Evolutionary conservation across 257 asterid genomes (phyloP).

Genomic region (Knoxia roxburghii): DNA sequence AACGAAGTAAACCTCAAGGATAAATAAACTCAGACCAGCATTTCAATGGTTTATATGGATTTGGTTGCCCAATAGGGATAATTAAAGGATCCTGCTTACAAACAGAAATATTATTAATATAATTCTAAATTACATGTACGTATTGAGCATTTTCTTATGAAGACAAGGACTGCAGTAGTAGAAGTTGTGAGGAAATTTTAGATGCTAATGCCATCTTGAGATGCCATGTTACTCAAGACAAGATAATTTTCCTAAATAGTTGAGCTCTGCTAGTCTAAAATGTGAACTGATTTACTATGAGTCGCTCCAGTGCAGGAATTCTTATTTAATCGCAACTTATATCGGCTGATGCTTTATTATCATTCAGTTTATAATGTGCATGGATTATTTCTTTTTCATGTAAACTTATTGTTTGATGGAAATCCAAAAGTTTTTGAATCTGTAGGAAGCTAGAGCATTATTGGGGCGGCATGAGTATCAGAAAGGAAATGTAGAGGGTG

Average conservation of each 20-base stretch:
- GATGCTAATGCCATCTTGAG: background rate
- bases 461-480: conserved; percentile 93
- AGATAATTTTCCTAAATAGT: background rate
- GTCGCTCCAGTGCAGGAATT: background rate
- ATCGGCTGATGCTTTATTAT: background rate
- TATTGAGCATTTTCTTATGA: background rate
- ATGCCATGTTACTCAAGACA: background rate
- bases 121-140: background rate
- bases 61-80: no score
- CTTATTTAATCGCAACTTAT: background rate
- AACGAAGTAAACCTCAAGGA: background rate
- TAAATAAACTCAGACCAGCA: background rate
- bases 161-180: background rate
- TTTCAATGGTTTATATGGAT: background rate
- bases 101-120: background rate
- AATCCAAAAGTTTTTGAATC: conserved; percentile 5
- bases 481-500: conserved; percentile 82
- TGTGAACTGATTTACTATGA: background rate
- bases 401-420: conserved; percentile 12
- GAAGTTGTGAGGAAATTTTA: background rate
- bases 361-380: background rate
- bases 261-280: background rate
- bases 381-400: background rate
- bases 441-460: conserved; percentile 91
- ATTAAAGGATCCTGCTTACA: no score